Evolutionary conservation across 2,329 filamentous ascomycete species (phyloP).

Genomic region (Phyllosticta citriasiana): DNA sequence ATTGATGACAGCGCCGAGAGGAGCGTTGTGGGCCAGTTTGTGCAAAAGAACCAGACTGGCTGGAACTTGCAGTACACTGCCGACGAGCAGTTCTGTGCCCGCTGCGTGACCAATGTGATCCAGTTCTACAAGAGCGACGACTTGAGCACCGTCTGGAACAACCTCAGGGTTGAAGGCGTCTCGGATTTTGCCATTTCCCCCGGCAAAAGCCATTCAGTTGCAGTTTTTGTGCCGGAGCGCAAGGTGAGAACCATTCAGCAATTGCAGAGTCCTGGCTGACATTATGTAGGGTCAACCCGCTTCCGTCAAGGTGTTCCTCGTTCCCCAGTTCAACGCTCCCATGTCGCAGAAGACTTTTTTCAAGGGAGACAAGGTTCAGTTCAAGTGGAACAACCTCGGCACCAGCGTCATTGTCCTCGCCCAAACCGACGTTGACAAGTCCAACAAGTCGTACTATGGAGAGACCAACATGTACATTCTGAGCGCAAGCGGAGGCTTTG

Average conservation of each 20-base stretch:
- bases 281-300: constrained; percentile 73
- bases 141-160: constrained; percentile 84
- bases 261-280: neutral
- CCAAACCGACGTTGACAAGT: constrained; percentile 95
- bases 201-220: constrained; percentile 81
- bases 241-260: constrained; percentile 51
- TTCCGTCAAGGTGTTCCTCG: constrained; percentile 85
- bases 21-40: constrained; percentile 70
- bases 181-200: constrained; percentile 82
- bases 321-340: constrained; percentile 71
- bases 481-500: constrained; percentile 82
- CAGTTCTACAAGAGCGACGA: constrained; percentile 92
- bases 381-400: constrained; percentile 94
- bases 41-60: constrained; percentile 89
- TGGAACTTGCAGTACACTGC: constrained; percentile 97
- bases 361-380: constrained; percentile 97
- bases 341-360: constrained; percentile 98
- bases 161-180: constrained; percentile 84
- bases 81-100: constrained; percentile 88
- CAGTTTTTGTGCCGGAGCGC: constrained; percentile 89
- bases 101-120: constrained; percentile 91
- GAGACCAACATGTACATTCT: constrained; percentile 95
- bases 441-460: constrained; percentile 98
- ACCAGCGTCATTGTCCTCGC: constrained; percentile 89
- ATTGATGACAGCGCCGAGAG: constrained; percentile 59